These are phyloP conservation scores for Malassezia nana DNA, from an alignment of 1,284 basidiomycete species.

Conservation along the genomic window DNA sequence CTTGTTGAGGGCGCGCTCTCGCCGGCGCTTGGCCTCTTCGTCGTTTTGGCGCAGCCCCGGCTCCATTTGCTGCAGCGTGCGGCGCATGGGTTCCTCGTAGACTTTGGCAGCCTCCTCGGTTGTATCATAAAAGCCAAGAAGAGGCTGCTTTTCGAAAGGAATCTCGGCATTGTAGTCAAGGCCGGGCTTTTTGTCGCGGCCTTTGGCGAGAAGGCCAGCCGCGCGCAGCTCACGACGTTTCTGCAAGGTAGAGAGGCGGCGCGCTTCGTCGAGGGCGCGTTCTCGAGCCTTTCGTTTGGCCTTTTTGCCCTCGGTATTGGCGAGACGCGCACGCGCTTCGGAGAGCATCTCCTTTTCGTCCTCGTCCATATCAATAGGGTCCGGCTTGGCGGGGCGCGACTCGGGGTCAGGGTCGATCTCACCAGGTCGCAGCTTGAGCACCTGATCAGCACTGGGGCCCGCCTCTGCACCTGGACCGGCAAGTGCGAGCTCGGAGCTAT, in stretches of 20 bases:
- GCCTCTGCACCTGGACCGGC: slow-evolving; percentile 66
- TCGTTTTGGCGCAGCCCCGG: slow-evolving; percentile 58
- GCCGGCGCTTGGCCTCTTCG: slow-evolving; percentile 54
- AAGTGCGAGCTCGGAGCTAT: slow-evolving; percentile 54
- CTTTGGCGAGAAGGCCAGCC: slow-evolving; percentile 78
- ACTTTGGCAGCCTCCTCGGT: slow-evolving; percentile 84
- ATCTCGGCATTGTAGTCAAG: slow-evolving; percentile 99
- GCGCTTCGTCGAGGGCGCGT: slow-evolving; percentile 71
- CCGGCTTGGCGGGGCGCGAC: slow-evolving; percentile 91
- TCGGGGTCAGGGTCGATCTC: slow-evolving; percentile 99
- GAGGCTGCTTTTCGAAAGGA: slow-evolving; percentile 93
- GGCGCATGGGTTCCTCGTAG: slow-evolving; percentile 77
- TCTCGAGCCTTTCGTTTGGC: slow-evolving; percentile 97
- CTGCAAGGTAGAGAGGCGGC: slow-evolving; percentile 84
- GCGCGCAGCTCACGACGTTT: slow-evolving; percentile 97
- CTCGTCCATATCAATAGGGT: slow-evolving; percentile 99
- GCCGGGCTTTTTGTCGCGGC: slow-evolving; percentile 79
- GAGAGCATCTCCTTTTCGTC: slow-evolving; percentile 99
- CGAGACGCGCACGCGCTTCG: slow-evolving; percentile 90
- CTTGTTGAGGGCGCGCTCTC: slow-evolving; percentile 69
- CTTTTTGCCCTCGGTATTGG: slow-evolving; percentile 99
- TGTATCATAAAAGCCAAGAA: slow-evolving; percentile 92
- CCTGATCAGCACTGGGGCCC: slow-evolving; percentile 79
- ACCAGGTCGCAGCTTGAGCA: slow-evolving; percentile 76
- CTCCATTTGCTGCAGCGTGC: slow-evolving; percentile 58